phyloP scores from a whole-genome alignment of 169 alveolate genomes.

The Cryptosporidium parvum region DNA sequence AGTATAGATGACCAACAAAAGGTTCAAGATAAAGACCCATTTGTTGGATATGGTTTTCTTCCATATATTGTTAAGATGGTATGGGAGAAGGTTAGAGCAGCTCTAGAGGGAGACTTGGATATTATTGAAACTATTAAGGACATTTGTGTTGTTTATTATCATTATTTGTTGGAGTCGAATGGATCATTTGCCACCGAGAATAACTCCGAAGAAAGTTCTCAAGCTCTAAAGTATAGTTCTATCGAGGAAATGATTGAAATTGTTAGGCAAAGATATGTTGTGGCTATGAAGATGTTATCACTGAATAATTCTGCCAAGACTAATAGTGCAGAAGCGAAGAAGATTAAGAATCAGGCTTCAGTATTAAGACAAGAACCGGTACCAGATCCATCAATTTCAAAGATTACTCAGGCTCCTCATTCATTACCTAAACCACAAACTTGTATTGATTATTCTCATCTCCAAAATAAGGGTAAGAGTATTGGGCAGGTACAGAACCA shows the following conservation, averaged over 20 bases:
- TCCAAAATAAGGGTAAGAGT: not conserved
- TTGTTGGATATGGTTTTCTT: conserved; percentile 5
- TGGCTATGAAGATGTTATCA: conserved; percentile 71
- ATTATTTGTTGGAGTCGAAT: conserved; percentile 49
- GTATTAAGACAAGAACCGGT: not conserved
- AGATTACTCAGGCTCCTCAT: not conserved
- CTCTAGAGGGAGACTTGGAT: conserved; percentile 51
- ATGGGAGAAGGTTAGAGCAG: conserved; percentile 30
- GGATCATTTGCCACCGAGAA: conserved; percentile 20
- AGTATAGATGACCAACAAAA: not conserved
- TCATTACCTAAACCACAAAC: not conserved
- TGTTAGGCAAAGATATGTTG: conserved; percentile 69
- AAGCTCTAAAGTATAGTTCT: conserved; percentile 10
- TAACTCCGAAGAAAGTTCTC: not conserved
- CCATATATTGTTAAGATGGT: conserved; percentile 67
- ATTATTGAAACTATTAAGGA: conserved; percentile 53
- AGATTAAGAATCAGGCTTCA: not conserved
- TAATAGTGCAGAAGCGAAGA: conserved; percentile 17
- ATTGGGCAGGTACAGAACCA: not conserved
- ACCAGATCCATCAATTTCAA: not conserved
- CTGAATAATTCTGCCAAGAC: conserved; percentile 56
- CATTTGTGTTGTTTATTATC: conserved; percentile 71
- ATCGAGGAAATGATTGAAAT: conserved; percentile 70
- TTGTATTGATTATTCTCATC: not conserved
- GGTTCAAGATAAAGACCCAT: not conserved